Evolutionary conservation across 2,329 filamentous ascomycete species (phyloP).

Genomic region (Ampelomyces quisqualis): DNA sequence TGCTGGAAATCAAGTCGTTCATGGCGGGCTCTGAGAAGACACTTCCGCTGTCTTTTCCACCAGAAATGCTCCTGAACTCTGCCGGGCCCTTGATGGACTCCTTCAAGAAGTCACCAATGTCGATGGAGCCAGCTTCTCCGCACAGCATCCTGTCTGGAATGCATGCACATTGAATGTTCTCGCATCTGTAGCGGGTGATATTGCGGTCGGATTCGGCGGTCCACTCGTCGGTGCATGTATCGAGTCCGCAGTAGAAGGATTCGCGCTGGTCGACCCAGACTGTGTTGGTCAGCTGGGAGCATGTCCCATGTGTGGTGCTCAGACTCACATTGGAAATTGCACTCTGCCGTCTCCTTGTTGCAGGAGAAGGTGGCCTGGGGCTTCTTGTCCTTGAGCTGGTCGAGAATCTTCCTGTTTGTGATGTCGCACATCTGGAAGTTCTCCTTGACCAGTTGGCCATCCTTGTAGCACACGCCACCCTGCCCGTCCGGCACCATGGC

Average conservation of each 20-base stretch:
- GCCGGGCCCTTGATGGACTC: slow-evolving; percentile 85
- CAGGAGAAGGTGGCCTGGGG: slow-evolving; percentile 96
- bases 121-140: slow-evolving; percentile 85
- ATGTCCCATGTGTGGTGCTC: background rate
- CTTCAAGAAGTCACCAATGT: slow-evolving; percentile 84
- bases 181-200: slow-evolving; percentile 79
- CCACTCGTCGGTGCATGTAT: slow-evolving; percentile 73
- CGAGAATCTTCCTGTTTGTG: slow-evolving; percentile 90
- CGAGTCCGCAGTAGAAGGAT: slow-evolving; percentile 92
- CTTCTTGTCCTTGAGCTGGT: slow-evolving; percentile 78
- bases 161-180: slow-evolving; percentile 82
- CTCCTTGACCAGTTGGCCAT: slow-evolving; percentile 85
- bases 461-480: slow-evolving; percentile 87
- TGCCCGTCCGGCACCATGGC: slow-evolving; percentile 80
- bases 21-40: slow-evolving; percentile 88
- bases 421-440: slow-evolving; percentile 99
- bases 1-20: slow-evolving; percentile 81
- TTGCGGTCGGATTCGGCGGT: slow-evolving; percentile 71
- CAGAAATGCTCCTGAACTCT: slow-evolving; percentile 69
- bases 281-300: slow-evolving; percentile 45
- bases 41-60: slow-evolving; percentile 68
- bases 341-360: slow-evolving; percentile 69
- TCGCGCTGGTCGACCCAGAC: slow-evolving; percentile 94
- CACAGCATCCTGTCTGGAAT: slow-evolving; percentile 92
- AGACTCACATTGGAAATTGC: slow-evolving; percentile 87